A percentile compares a stretch with the other conserved stretches of the same genome.
Evolutionary conservation across 1,284 basidiomycete genomes (phyloP).

Genomic region (Naganishia cerealis): DNA sequence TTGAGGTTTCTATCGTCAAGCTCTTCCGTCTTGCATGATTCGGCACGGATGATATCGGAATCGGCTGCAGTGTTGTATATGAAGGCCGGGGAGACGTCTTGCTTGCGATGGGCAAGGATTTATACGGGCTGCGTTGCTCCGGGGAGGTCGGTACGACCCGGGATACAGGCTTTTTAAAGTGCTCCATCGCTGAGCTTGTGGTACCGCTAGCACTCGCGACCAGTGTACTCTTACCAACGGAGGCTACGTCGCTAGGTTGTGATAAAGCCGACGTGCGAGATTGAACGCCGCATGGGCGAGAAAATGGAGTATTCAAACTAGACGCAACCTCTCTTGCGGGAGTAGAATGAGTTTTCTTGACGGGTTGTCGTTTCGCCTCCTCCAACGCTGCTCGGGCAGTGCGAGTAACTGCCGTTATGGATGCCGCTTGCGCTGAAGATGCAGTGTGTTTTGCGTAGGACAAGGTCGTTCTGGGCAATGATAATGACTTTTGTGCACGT

Average conservation of each 20-base stretch:
- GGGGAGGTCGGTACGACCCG: not conserved
- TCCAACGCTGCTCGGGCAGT: constrained; percentile 17
- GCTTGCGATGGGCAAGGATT: not conserved
- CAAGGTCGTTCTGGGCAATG: constrained; percentile 11
- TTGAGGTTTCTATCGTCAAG: constrained; percentile 43
- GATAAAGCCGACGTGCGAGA: not conserved
- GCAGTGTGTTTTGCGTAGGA: constrained; percentile 23
- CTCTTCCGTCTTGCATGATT: constrained; percentile 41
- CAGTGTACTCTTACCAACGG: not conserved
- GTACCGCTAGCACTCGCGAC: not conserved
- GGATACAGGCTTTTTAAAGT: not conserved
- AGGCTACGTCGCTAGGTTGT: not conserved
- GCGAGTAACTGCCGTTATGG: constrained; percentile 8
- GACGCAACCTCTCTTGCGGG: constrained; percentile 10
- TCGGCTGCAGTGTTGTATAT: not conserved
- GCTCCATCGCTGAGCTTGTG: not conserved
- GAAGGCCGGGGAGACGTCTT: not conserved
- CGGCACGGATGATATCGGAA: constrained; percentile 19
- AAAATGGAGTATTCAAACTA: not conserved
- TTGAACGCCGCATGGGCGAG: constrained; percentile 13
- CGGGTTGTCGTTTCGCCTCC: constrained; percentile 8
- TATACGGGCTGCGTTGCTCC: not conserved
- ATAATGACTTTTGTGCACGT: constrained; percentile 20
- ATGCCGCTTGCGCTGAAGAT: constrained; percentile 15
- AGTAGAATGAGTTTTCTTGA: not conserved